Evolutionary conservation across 257 asterid genomes (phyloP), one percentile per base, ranked within the genome.

Genomic region (Leptodermis oblonga): DNA sequence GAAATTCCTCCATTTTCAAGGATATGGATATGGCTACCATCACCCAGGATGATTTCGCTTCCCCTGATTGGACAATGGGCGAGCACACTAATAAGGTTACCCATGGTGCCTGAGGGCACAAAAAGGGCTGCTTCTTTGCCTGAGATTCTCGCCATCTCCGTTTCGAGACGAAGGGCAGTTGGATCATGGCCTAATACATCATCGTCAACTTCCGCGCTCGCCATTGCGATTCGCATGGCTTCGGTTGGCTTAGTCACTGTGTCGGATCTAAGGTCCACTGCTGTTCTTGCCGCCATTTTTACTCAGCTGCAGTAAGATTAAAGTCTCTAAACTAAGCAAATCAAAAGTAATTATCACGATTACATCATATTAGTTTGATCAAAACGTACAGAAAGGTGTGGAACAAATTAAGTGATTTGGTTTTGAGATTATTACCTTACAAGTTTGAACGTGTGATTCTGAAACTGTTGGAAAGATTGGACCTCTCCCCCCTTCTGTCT

Each of bases 71-170:
- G 84, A 75, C 99, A 94, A 80, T 94, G 99, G 55, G 82, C 76
- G 18, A 94, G 90, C 80, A 94, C 99, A 66, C 88, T 69, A 22
- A 94, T 88, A 43, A 94, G 98, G 86, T 94, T 94, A 37, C 97
- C 99, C 99, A 94, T 94, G 2, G 99, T 94, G 76, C 99, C 99
- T 1, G 98, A 91, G 62, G 98, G 97, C 41, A 91, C 98, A 56
- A 84, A 94, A 20, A 94, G 56, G 18, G 92, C 97, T 9, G 96
- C 92, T 78, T 94, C 98, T 65, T 94, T 94, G 70, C 98, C 98
- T 79, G 86, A 77, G 59, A 87, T 83, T 73, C 31, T 84, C 1
- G 97, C 95, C 83, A 91, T 86, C 89, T 91, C 88, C 22, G 31
- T 75, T 71, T 94, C 99, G 36, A 94, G 97, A 56, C 79, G 86